These are phyloP conservation scores for Marchantia polymorpha DNA, from an alignment of 225 moss, liverwort and hornwort species.

Conservation along the genomic window DNA sequence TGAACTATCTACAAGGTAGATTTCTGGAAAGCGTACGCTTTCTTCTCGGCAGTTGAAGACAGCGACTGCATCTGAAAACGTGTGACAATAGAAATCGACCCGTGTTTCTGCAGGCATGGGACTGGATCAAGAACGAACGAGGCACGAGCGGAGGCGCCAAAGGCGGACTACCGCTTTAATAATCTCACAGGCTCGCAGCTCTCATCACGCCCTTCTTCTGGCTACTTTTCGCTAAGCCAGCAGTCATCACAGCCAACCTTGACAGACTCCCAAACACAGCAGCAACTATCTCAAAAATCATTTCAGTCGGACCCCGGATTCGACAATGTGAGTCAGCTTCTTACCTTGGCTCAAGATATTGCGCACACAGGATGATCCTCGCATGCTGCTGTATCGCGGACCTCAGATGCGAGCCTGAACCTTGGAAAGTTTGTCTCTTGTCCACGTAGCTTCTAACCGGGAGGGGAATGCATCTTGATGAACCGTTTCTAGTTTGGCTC, in stretches of 20 bases:
- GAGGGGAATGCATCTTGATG: neutral
- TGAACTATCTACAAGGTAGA: neutral
- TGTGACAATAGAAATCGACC: neutral
- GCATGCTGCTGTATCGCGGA: neutral
- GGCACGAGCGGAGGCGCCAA: constrained; percentile 14
- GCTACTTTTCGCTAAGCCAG: constrained; percentile 33
- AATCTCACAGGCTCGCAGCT: constrained; percentile 6
- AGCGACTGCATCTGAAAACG: neutral
- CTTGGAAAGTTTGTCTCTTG: neutral
- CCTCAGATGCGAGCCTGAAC: neutral
- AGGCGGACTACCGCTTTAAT: constrained; percentile 11
- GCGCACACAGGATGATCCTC: neutral
- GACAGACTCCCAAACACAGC: constrained; percentile 29
- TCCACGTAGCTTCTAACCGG: constrained; percentile 6
- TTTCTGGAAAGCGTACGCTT: neutral
- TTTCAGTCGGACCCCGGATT: constrained; percentile 22
- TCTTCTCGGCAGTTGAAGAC: too few relatives aligned
- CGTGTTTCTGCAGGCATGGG: constrained; percentile 12
- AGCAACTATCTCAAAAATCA: constrained; percentile 34
- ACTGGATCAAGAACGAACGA: constrained; percentile 17
- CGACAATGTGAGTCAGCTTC: constrained; percentile 10
- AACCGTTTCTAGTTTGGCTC: constrained; percentile 11
- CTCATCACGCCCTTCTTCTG: constrained; percentile 21
- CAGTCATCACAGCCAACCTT: constrained; percentile 34
- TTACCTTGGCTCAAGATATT: neutral